Conservation (phyloP, 306 rosid species). For the Amphicarpaea edgeworthii region DNA sequence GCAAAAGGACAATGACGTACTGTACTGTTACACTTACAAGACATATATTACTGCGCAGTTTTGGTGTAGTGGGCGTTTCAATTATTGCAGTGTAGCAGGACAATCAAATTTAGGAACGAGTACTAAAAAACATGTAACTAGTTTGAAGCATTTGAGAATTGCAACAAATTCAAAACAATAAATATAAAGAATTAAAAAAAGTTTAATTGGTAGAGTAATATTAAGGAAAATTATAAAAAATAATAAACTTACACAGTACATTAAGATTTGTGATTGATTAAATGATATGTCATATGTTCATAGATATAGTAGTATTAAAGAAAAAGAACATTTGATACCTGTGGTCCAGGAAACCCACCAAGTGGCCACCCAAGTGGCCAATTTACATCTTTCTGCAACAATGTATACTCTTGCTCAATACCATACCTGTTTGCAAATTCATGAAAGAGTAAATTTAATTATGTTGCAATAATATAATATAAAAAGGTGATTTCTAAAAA, state of each 20-base stretch:
- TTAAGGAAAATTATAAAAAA: no score
- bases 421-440: conserved; percentile 61
- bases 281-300: no score
- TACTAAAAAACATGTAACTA: conserved; percentile 3
- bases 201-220: no score
- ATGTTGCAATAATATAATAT: background rate
- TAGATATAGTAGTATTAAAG: no score
- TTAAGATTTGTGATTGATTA: background rate
- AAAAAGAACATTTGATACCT: conserved; percentile 36
- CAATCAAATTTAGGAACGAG: background rate
- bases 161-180: conserved; percentile 13
- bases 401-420: conserved; percentile 72
- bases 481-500: background rate
- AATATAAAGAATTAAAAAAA: no score
- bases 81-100: background rate
- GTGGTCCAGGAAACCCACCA: conserved; percentile 75
- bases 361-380: conserved; percentile 82
- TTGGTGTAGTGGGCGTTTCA: no score
- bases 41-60: background rate
- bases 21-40: no score
- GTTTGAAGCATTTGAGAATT: conserved; percentile 10
- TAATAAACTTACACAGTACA: background rate
- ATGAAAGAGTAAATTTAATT: background rate
- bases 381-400: conserved; percentile 61
- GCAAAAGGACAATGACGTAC: background rate